A percentile compares a stretch with the other conserved stretches of the same genome.
Conservation (phyloP, 495 filamentous ascomycete species). For the Poronia punctata region DNA sequence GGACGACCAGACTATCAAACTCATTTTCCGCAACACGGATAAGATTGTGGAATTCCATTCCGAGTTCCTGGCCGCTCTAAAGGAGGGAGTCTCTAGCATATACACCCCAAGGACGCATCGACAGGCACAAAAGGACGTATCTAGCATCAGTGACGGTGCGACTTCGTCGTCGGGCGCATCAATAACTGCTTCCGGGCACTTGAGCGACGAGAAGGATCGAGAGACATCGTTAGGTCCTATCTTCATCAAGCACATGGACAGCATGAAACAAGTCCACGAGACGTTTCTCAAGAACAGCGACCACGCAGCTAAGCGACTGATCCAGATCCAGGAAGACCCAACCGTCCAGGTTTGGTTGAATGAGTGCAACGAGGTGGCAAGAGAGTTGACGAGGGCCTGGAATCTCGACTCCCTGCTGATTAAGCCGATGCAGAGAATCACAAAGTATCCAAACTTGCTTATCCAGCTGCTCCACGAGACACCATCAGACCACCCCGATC, state of each 20-base stretch:
- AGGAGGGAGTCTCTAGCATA: conserved; percentile 63
- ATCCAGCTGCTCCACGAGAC: conserved; percentile 71
- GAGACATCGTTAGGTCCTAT: conserved; percentile 71
- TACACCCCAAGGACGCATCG: conserved; percentile 52
- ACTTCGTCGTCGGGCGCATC: conserved; percentile 20
- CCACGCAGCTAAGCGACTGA: conserved; percentile 69
- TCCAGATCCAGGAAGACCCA: conserved; percentile 60
- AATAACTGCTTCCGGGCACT: conserved; percentile 24
- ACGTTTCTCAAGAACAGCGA: conserved; percentile 84
- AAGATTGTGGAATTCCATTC: conserved; percentile 79
- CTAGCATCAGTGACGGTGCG: conserved; percentile 26
- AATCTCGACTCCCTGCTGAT: conserved; percentile 88
- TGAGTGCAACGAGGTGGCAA: conserved; percentile 81
- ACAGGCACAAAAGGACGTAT: conserved; percentile 26
- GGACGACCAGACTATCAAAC: conserved; percentile 74
- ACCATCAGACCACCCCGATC: conserved; percentile 75
- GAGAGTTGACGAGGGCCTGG: conserved; percentile 88
- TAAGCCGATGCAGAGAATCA: conserved; percentile 87
- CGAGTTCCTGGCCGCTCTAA: conserved; percentile 68
- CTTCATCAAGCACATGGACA: conserved; percentile 63
- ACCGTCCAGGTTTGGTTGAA: conserved; percentile 84
- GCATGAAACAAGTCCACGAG: conserved; percentile 79
- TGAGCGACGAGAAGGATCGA: conserved; percentile 55
- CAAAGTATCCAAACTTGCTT: conserved; percentile 86
- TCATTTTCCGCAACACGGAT: conserved; percentile 84